Evolutionary conservation across 2,329 filamentous ascomycete genomes (phyloP).

Genomic region (Trichoderma semiorbis): DNA sequence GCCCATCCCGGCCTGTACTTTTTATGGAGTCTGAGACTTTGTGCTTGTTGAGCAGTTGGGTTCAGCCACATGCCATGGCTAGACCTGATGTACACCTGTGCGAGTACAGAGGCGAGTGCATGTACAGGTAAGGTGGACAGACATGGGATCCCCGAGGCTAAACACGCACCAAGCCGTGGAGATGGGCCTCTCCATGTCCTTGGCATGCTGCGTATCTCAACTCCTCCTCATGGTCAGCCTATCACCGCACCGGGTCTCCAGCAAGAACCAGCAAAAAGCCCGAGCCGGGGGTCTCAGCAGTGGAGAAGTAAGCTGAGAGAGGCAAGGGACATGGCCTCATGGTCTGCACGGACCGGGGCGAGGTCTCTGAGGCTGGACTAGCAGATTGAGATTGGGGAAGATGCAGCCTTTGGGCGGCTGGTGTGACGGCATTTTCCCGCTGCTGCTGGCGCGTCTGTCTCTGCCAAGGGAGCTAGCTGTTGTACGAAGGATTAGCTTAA

Average conservation of each 20-base stretch:
- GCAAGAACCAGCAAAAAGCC: constrained; percentile 5
- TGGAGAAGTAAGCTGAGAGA: constrained; percentile 12
- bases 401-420: not conserved
- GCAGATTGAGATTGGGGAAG: not conserved
- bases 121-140: not conserved
- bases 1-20: not conserved
- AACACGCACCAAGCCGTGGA: not conserved
- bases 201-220: constrained; percentile 2
- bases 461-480: constrained; percentile 1
- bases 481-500: not conserved
- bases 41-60: not conserved
- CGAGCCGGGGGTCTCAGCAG: not conserved
- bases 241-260: not conserved
- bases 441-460: not conserved
- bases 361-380: not conserved
- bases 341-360: constrained; percentile 1
- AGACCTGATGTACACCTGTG: not conserved
- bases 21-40: not conserved
- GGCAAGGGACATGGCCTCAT: constrained; percentile 4
- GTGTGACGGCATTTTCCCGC: not conserved
- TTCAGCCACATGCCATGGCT: not conserved
- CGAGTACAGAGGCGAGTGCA: not conserved
- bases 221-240: not conserved
- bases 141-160: constrained; percentile 12
- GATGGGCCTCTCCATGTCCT: not conserved